Percentiles rank a stretch among this genome's conserved stretches.
Evolutionary conservation across 2,329 filamentous ascomycete genomes (phyloP).

Genomic region (Aspergillus sp.): DNA sequence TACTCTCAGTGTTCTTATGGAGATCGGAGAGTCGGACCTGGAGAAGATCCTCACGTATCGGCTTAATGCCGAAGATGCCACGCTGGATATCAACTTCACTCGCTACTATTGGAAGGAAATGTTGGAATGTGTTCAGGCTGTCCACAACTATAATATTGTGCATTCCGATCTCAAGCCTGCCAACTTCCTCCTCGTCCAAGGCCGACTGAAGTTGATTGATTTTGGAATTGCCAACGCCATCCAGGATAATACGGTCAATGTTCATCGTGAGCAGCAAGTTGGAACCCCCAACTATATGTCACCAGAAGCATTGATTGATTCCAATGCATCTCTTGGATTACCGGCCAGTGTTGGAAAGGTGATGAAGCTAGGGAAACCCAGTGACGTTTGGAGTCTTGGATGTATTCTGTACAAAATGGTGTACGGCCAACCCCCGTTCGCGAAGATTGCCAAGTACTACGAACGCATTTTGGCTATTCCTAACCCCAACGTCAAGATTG

Average conservation of each 20-base stretch:
- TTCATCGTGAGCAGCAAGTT: constrained; percentile 91
- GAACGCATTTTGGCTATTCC: constrained; percentile 65
- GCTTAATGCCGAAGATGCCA: constrained; percentile 67
- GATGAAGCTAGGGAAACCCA: constrained; percentile 94
- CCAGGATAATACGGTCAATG: constrained; percentile 94
- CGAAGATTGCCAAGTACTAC: constrained; percentile 84
- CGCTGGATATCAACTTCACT: constrained; percentile 84
- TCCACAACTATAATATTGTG: constrained; percentile 88
- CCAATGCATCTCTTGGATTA: constrained; percentile 61
- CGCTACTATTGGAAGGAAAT: constrained; percentile 99
- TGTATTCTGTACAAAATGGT: constrained; percentile 98
- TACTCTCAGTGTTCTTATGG: constrained; percentile 88
- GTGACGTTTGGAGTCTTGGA: constrained; percentile 92
- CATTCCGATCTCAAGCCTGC: constrained; percentile 96
- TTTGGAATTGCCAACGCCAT: constrained; percentile 99
- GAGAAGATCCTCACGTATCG: constrained; percentile 77
- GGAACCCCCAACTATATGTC: constrained; percentile 99
- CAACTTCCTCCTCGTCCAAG: constrained; percentile 91
- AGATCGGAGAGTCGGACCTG: constrained; percentile 92
- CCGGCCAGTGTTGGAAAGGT: constrained; percentile 60
- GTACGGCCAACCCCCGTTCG: constrained; percentile 94
- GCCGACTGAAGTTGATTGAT: constrained; percentile 91
- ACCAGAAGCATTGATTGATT: constrained; percentile 87
- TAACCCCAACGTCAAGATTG: constrained; percentile 48
- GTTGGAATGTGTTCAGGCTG: constrained; percentile 88